phyloP scores from a whole-genome alignment of 2,329 filamentous ascomycete species.

The Dryadomyces sulphureus region DNA sequence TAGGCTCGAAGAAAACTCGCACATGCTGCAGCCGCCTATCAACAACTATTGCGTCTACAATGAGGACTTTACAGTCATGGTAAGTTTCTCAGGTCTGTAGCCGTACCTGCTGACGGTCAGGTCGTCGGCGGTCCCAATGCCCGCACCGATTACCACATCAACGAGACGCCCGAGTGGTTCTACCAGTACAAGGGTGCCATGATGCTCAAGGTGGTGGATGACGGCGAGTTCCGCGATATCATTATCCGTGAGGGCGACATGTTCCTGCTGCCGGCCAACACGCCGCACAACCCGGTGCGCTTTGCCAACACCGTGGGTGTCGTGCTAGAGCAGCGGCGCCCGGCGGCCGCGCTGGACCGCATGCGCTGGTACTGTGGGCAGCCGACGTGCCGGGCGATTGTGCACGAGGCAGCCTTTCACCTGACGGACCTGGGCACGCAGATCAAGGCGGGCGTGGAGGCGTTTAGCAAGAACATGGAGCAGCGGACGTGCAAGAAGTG shows the following conservation, averaged over 20 bases:
- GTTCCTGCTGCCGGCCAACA: conserved; percentile 85
- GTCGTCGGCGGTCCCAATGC: conserved; percentile 85
- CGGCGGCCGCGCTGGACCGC: conserved; percentile 53
- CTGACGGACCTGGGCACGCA: conserved; percentile 85
- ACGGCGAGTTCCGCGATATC: conserved; percentile 60
- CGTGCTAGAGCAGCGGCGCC: conserved; percentile 76
- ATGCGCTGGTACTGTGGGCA: conserved; percentile 67
- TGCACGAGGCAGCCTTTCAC: conserved; percentile 77
- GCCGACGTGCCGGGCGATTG: conserved; percentile 45
- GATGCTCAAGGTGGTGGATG: conserved; percentile 82
- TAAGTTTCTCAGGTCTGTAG: conserved; percentile 21
- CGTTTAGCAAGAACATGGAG: conserved; percentile 52
- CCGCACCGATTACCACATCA: conserved; percentile 97
- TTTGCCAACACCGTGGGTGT: conserved; percentile 91
- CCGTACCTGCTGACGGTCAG: conserved; percentile 7
- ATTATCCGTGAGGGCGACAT: conserved; percentile 86
- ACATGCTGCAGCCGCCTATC: conserved; percentile 83
- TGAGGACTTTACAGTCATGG: conserved; percentile 69
- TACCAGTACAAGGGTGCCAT: conserved; percentile 91
- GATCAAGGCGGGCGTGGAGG: conserved; percentile 82
- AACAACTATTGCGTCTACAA: conserved; percentile 98
- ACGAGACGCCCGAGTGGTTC: conserved; percentile 93
- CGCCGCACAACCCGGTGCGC: conserved; percentile 88
- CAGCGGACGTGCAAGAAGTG: conserved; percentile 65
- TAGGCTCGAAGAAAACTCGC: conserved; percentile 76